Evolutionary conservation across 1,284 basidiomycete species (phyloP), one percentile per base, ranked within the genome.

Genomic region (Cryptococcus maquisensis): DNA sequence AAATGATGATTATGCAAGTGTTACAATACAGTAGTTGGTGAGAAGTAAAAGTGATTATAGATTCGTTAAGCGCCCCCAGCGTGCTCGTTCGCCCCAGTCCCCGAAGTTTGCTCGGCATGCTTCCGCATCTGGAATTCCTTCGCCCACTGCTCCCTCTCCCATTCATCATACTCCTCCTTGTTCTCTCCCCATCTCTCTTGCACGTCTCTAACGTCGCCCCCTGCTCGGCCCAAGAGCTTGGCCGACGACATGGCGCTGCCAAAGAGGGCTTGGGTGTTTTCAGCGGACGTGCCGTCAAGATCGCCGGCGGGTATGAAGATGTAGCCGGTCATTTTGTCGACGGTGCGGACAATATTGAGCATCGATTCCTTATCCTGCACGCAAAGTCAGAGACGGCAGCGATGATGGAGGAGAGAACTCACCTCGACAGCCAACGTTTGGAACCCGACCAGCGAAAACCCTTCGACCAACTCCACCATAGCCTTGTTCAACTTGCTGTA

Each of bases 351-450:
- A 1, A 97, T 81, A 60, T 90, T 84, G 9, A 95, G 78, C 93
- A 97, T 97, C 3, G 90, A 94, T 50, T 84, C 79, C 75, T 94
- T 96, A 73, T 97, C 93, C 87, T 90, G 64, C 44, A 40, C 36
- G 43, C 36, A 18, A 52, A 48, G 21, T 49, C n/a, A 37, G 23
- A 9, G 23, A 9, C 32, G 7, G 24, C 13, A 1, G 21, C n/a
- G n/a, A n/a, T 28, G n/a, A 45, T 5, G 20, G 16, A n/a, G 26
- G 16, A 26, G 13, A 6, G 13, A 28, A 55, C 81, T 53, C 61
- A 88, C 89, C 80, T 97, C 93, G 15, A 97, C 91, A 0, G 93
- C 94, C 0, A 99, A 81, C 0, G 96, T 98, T 77, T 98, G 95
- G 66, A 99, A 98, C 0, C 89, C 88, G 24, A 98, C 93, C 12